Evolutionary conservation across 176 grass and related monocot species (phyloP), one percentile per base, ranked within the genome.

Genomic region (Avena sativa): DNA sequence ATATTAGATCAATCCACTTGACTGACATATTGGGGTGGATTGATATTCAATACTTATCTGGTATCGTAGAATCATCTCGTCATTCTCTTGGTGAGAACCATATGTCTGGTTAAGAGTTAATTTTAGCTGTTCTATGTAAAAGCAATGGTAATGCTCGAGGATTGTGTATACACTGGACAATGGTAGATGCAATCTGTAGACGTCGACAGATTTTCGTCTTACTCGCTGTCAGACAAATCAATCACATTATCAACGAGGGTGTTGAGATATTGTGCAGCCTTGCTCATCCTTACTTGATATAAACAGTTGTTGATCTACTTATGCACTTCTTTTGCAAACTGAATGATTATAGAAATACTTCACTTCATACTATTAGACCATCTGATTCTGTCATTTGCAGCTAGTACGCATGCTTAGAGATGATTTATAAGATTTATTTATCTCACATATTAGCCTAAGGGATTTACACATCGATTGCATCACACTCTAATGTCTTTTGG

Each of bases 391-490:
- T 30, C 74, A 20, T 80, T 57, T 49, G 28, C 66, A 16, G 9
- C 51, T 68, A 52, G 44, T 59, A 67, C 59, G 75, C 58, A 80
- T 50, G 52, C 44, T 61, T 57, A 68, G 15, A 88, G 58, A 61
- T 77, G 67, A 68, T 57, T 60, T 80, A 40, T 76, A 21, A 4
- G 10, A 59, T 84, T 76, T 79, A 13, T 68, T 69, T 80, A 52
- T 79, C n/a, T 88, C 63, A 49, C 70, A 64, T 53, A 85, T 63
- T 85, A 68, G 51, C 10, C 28, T 70, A 20, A 70, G 36, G 13
- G 43, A 38, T 87, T 61, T 8, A 71, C 15, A 3, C 6, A 56
- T 87, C 2, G 36, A 6, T 15, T 64, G 46, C 64, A 73, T 78
- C 13, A 64, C 28, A 69, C 30, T 81, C 49, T 1, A 16, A 9